Evolutionary conservation across 2,329 filamentous ascomycete species (phyloP), one percentile per base, ranked within the genome.

Genomic region (Endothia cerciana): DNA sequence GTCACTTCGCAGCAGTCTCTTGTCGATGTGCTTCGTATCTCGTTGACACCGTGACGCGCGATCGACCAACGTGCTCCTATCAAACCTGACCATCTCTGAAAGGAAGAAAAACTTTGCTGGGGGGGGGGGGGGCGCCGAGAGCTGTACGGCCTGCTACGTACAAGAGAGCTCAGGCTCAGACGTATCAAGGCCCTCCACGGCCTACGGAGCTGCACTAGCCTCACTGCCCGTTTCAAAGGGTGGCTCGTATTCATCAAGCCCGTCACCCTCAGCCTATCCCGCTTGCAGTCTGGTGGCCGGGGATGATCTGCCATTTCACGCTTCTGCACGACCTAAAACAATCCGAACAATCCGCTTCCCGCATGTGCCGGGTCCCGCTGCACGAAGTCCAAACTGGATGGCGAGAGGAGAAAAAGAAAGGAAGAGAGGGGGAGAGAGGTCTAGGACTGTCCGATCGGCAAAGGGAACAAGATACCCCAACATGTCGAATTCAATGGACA

Each of bases 241-340:
- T 62, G 62, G 51, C 65, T 67, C 65, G 65, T 67, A 67, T 67
- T 67, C 43, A 61, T 40, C 28, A 33, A 11, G 33, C 60, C 22
- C 41, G 43, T 61, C 47, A 45, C 15, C 56, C 38, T 30, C 56
- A 28, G 36, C 63, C 56, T 60, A 25, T 61, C 47, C 63, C 40
- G 57, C 43, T 56, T 55, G 59, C 55, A 36, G 55, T 11, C 47
- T 30, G 47, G 22, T 17, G 47, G 36, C 51, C 30, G 28, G 17
- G 30, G 55, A 19, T 47, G 30, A 22, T 56, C 41, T 41, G 49
- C 28, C 28, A 65, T 43, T 47, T 56, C 58, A 59, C 45, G 58
- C 62, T 67, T 60, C 63, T 67, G 65, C 65, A 67, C 53, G 63
- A 13, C 25, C 65, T 65, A 67, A 64, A 64, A 64, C 65, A 51